Evolutionary conservation across 176 grass and related monocot species (phyloP), one percentile per base, ranked within the genome.

Genomic region (Oryza coarctata): DNA sequence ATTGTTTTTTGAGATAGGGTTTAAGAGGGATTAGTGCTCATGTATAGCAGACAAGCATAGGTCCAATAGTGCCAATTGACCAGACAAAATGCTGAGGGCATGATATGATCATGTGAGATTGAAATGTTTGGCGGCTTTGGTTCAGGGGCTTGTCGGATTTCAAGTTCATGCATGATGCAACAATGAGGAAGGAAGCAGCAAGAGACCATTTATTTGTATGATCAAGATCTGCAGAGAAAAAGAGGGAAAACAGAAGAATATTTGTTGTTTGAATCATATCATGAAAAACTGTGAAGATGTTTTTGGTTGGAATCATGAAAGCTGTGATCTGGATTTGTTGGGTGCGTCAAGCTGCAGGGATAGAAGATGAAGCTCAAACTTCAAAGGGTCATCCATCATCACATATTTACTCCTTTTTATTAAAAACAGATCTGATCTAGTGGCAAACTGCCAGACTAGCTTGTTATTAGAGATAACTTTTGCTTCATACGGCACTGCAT

Each of bases 51-150:
- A 80, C 70, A 75, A 35, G 17, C 49, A 74, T 6, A 33, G 70
- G 71, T 82, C 78, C 57, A 39, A 64, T 17, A 7, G 29, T 36
- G 65, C 41, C 43, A 66, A 60, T 72, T 86, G 78, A 82, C 83
- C 66, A 22, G 78, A 72, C 67, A 82, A 77, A 77, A 44, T 40
- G 30, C 1, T 11, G 44, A 82, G 55, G 50, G 26, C 33, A 22
- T 72, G 82, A 77, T 85, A 72, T 85, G 83, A 43, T 82, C 78
- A 65, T 35, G 65, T 77, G 27, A 76, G 55, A 70, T 77, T 65
- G 77, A 81, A 82, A 81, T 81, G 27, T 81, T 75, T 79, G 39
- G 47, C 29, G 13, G 71, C 64, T 25, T 71, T 81, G 71, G 65
- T 76, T 82, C 39, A 70, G 71, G 15, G 7, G 23, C 52, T 61